Conservation (phyloP, 768 basidiomycete species). For the Termitomyces sp. region DNA sequence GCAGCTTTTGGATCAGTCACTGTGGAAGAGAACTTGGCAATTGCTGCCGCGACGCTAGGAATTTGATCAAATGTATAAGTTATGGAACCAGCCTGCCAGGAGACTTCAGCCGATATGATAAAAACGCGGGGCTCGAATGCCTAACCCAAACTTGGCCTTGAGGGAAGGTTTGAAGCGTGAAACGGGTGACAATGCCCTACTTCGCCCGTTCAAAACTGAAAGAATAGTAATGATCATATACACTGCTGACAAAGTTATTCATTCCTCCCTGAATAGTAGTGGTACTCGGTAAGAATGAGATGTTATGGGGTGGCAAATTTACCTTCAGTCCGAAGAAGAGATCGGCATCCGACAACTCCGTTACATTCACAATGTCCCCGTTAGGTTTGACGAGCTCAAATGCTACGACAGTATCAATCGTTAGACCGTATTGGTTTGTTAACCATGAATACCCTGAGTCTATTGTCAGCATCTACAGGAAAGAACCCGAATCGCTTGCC, state of each 20-base stretch:
- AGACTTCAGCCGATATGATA: neutral
- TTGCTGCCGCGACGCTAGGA: constrained; percentile 26
- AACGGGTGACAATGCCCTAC: constrained; percentile 54
- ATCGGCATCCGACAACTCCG: constrained; percentile 24
- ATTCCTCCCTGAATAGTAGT: constrained; percentile 47
- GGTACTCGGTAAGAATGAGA: neutral
- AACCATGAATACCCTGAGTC: constrained; percentile 55
- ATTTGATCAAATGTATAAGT: constrained; percentile 19
- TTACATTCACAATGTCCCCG: constrained; percentile 35
- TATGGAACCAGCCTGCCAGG: constrained; percentile 45
- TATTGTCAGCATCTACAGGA: constrained; percentile 21
- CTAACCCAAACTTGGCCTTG: constrained; percentile 58
- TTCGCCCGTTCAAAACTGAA: neutral
- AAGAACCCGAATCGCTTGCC: constrained; percentile 24
- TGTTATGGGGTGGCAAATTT: neutral
- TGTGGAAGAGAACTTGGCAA: constrained; percentile 30
- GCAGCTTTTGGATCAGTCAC: constrained; percentile 47
- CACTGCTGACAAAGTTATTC: constrained; percentile 45
- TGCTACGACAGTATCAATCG: constrained; percentile 48
- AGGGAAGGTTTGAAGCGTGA: constrained; percentile 48
- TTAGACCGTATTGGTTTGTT: constrained; percentile 56
- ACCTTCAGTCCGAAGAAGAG: constrained; percentile 41
- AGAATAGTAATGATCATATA: neutral
- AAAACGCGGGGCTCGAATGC: neutral
- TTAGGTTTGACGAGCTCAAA: constrained; percentile 55